Percentiles rank a stretch among this genome's conserved stretches.
Evolutionary conservation across 192 early-diverging fungal species (phyloP).

Genomic region (Paraglomus occultum): DNA sequence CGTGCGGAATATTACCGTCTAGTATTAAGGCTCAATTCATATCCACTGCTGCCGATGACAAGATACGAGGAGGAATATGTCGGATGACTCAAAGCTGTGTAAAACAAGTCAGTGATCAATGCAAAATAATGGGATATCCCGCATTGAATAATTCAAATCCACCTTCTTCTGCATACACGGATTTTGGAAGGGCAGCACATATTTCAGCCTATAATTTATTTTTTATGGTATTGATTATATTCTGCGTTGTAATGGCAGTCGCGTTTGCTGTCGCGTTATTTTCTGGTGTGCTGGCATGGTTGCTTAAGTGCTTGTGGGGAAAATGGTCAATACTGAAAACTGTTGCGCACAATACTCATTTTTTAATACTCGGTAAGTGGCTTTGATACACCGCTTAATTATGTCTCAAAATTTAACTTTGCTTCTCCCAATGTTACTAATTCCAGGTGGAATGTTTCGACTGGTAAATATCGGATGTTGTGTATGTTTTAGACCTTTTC

Average conservation of each 20-base stretch:
- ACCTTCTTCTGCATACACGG: neutral
- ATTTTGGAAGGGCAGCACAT: neutral
- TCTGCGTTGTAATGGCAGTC: neutral
- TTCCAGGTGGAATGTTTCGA: conserved; percentile 21
- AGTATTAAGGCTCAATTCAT: neutral
- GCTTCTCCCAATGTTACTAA: too few species aligned
- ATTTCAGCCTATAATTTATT: conserved; percentile 19
- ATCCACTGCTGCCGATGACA: conserved; percentile 1
- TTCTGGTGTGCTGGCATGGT: neutral
- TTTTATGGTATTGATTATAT: neutral
- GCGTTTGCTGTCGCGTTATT: neutral
- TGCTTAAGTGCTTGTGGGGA: neutral
- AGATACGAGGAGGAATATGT: conserved; percentile 2
- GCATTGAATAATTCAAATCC: too few species aligned
- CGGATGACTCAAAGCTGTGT: neutral
- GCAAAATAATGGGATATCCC: too few species aligned
- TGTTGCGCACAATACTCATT: neutral
- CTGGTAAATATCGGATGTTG: neutral
- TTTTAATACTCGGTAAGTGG: conserved; percentile 12
- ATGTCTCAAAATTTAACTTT: neutral
- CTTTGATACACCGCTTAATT: neutral
- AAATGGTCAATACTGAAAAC: conserved; percentile 10
- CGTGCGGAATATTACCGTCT: neutral
- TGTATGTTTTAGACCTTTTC: neutral
- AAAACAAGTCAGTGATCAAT: too few species aligned